These are phyloP conservation scores for Naganishia randhawae DNA, from an alignment of 768 basidiomycete species.

Conservation along the genomic window DNA sequence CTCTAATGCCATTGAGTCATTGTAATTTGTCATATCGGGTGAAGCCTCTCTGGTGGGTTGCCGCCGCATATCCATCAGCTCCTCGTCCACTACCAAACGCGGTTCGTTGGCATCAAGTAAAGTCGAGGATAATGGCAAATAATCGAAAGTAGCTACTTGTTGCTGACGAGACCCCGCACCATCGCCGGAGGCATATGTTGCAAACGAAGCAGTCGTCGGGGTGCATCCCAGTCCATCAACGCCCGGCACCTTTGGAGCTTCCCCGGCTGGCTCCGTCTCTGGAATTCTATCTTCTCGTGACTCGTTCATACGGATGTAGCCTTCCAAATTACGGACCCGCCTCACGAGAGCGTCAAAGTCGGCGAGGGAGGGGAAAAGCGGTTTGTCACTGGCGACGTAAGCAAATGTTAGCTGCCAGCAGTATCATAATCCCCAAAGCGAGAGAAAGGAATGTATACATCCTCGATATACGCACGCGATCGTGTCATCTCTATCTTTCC, in stretches of 20 bases:
- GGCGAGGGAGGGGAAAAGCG: background rate
- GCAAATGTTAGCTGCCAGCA: background rate
- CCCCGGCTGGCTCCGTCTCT: background rate
- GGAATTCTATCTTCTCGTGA: background rate
- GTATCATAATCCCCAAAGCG: background rate
- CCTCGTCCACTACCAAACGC: background rate
- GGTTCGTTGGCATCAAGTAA: background rate
- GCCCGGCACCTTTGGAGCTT: no score
- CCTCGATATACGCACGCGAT: background rate
- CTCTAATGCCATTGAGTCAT: background rate
- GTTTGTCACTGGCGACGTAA: background rate
- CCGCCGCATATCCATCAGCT: background rate
- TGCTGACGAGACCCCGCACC: background rate
- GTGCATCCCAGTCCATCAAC: no score
- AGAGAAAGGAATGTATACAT: background rate
- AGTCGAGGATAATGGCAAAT: background rate
- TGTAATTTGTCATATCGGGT: constrained; percentile 5
- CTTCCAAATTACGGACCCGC: background rate
- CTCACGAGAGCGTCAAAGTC: constrained; percentile 4
- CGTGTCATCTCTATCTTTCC: background rate
- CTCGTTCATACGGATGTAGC: background rate
- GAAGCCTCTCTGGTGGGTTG: constrained; percentile 2
- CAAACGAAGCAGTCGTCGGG: background rate
- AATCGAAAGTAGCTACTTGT: background rate
- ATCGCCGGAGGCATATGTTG: no score